Base-by-base conservation (phyloP, 768 basidiomycete genomes). In the Dacryopinax spathularia region DNA sequence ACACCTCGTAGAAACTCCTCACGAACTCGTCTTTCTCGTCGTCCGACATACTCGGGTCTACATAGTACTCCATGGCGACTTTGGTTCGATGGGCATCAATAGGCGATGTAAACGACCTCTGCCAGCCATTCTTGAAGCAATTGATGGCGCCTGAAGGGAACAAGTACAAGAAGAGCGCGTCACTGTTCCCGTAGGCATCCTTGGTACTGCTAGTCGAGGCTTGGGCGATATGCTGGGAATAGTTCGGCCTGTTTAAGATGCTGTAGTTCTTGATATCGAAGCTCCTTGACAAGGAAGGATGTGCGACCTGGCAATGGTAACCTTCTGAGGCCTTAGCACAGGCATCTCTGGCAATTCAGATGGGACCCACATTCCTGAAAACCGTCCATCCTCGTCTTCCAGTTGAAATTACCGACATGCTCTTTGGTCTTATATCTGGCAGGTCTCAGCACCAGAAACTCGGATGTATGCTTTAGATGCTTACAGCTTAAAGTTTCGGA, bases 371-470 rank as follows among this genome's bases (percentile, higher is more conserved):
- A 66, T 39, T 66, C 66, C 60, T 66, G 65, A 41, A 63, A 66
- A n/a, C 65, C 65, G 39, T 66, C 65, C 60, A 66, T 66, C 15
- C 66, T n/a, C 9, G 65, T 63, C 36, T 37, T 44, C 33, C 36
- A 48, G 18, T 34, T 34, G 64, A 44, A 59, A 31, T 22, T 33
- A 61, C 41, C 22, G 20, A n/a, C n/a, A n/a, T n/a, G n/a, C n/a
- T n/a, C n/a, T 37, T 37, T 37, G 12, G 36, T 37, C 36, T 37
- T n/a, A n/a, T n/a, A n/a, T n/a, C n/a, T n/a, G n/a, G n/a, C n/a
- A n/a, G n/a, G 36, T n/a, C n/a, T 37, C 36, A 37, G 36, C 36
- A 37, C n/a, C 36, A 37, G n/a, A 10, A 10, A 44, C 5, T 16
- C 39, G 16, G 18, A 60, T 15, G 16, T 27, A 33, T 34, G 35